These are phyloP conservation scores for Fragaria ananassa DNA, from an alignment of 306 rosid genomes.

Conservation along the genomic window DNA sequence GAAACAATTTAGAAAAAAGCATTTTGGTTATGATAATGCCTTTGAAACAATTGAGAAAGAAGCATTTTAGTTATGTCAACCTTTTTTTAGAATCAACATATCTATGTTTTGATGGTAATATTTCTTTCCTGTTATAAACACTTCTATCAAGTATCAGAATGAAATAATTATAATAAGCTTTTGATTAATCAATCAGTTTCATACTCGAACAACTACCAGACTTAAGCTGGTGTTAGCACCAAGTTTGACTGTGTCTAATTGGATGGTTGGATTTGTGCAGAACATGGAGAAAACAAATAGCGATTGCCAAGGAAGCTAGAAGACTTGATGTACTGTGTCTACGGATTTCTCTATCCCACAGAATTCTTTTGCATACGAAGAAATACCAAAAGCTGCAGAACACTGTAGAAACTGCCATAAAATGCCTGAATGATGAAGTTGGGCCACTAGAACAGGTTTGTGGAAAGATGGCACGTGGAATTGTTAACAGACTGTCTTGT, in stretches of 20 bases:
- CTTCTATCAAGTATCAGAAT: neutral
- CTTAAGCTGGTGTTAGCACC: neutral
- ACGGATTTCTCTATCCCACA: conserved; percentile 63
- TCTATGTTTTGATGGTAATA: neutral
- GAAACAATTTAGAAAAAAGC: neutral
- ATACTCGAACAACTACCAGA: neutral
- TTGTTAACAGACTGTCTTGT: conserved; percentile 84
- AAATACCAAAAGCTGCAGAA: conserved; percentile 48
- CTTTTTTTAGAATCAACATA: neutral
- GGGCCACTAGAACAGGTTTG: conserved; percentile 75
- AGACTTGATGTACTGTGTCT: conserved; percentile 73
- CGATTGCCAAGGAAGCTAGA: conserved; percentile 84
- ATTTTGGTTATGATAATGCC: too few relatives aligned
- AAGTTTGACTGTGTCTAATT: neutral
- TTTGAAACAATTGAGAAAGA: neutral
- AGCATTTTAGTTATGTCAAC: neutral
- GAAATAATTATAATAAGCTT: neutral
- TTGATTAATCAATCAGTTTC: neutral
- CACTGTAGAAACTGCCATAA: conserved; percentile 57
- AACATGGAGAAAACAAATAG: conserved; percentile 79
- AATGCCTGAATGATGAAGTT: conserved; percentile 58
- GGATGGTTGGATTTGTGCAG: conserved; percentile 41
- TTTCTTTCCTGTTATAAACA: neutral
- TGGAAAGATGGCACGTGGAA: conserved; percentile 67
- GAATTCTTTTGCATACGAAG: conserved; percentile 63